Conservation (phyloP, 805 yeast genomes). For the Tetrapisispora nanseiensis region DNA sequence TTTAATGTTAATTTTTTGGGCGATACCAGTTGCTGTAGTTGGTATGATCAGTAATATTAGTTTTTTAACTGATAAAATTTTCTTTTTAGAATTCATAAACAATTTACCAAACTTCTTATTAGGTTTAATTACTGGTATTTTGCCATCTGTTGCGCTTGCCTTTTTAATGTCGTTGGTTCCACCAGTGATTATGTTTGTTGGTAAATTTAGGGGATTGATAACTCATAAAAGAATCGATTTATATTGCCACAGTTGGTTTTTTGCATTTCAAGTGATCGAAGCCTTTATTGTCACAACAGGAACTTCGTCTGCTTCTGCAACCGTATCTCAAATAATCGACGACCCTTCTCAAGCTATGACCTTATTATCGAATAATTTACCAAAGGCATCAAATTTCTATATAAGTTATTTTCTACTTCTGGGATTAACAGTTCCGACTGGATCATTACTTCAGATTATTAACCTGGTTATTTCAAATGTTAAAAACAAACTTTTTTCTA, state of each 20-base stretch:
- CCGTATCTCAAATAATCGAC: slow-evolving; percentile 56
- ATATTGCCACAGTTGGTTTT: slow-evolving; percentile 83
- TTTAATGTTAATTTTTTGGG: slow-evolving; percentile 76
- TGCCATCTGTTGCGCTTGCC: slow-evolving; percentile 76
- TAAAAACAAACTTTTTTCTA: slow-evolving; percentile 62
- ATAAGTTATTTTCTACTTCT: slow-evolving; percentile 71
- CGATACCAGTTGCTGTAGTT: slow-evolving; percentile 95
- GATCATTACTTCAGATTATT: slow-evolving; percentile 64
- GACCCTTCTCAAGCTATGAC: slow-evolving; percentile 66
- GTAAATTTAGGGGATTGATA: slow-evolving; percentile 61
- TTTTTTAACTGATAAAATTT: slow-evolving; percentile 59
- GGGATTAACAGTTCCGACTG: slow-evolving; percentile 74
- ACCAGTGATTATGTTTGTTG: slow-evolving; percentile 67
- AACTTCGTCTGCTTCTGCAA: slow-evolving; percentile 71
- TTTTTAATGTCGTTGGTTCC: slow-evolving; percentile 83
- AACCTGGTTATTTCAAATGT: slow-evolving; percentile 61
- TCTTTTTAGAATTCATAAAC: slow-evolving; percentile 64
- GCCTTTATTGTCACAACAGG: slow-evolving; percentile 78
- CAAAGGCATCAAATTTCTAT: slow-evolving; percentile 86
- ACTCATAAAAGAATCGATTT: slow-evolving; percentile 64
- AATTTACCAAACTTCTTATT: slow-evolving; percentile 58
- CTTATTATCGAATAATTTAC: slow-evolving; percentile 65
- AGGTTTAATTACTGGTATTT: slow-evolving; percentile 80
- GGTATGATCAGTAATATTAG: slow-evolving; percentile 87
- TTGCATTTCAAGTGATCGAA: slow-evolving; percentile 83